Conservation (phyloP, 2,329 filamentous ascomycete genomes). For the Sporothrix schenckii region DNA sequence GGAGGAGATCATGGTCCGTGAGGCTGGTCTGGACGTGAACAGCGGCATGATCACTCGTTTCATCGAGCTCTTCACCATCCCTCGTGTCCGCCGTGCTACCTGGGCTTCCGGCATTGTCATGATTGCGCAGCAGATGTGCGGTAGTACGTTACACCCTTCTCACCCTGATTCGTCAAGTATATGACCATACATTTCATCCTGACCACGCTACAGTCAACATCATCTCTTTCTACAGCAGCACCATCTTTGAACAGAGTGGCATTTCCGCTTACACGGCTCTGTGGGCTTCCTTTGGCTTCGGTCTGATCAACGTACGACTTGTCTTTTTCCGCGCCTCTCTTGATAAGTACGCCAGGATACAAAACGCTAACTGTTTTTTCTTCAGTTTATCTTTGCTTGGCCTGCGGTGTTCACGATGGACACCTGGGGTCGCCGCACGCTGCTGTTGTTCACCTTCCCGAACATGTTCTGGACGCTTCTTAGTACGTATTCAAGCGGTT, state of each 20-base stretch:
- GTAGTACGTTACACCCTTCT: conserved; percentile 33
- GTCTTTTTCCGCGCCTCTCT: not conserved
- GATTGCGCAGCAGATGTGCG: conserved; percentile 74
- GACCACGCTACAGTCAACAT: conserved; percentile 61
- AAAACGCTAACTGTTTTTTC: not conserved
- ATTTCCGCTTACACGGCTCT: conserved; percentile 59
- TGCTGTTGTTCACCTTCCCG: conserved; percentile 67
- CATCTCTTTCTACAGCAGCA: conserved; percentile 74
- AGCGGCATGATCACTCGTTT: conserved; percentile 66
- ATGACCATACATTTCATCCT: not conserved
- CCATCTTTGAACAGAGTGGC: conserved; percentile 62
- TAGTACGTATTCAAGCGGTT: conserved; percentile 40
- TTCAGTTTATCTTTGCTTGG: conserved; percentile 57
- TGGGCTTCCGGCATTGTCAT: conserved; percentile 78
- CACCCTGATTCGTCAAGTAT: not conserved
- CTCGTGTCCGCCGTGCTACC: conserved; percentile 70
- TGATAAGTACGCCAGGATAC: not conserved
- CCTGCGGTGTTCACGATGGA: conserved; percentile 68
- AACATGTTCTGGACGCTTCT: conserved; percentile 68
- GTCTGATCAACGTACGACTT: conserved; percentile 56
- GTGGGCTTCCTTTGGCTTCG: conserved; percentile 66
- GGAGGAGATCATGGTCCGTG: conserved; percentile 53
- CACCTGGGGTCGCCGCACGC: conserved; percentile 64
- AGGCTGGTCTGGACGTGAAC: conserved; percentile 39
- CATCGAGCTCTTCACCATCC: conserved; percentile 67